Evolutionary conservation across 2,329 filamentous ascomycete species (phyloP), one percentile per base, ranked within the genome.

Genomic region (Ceratocystis ficicola): DNA sequence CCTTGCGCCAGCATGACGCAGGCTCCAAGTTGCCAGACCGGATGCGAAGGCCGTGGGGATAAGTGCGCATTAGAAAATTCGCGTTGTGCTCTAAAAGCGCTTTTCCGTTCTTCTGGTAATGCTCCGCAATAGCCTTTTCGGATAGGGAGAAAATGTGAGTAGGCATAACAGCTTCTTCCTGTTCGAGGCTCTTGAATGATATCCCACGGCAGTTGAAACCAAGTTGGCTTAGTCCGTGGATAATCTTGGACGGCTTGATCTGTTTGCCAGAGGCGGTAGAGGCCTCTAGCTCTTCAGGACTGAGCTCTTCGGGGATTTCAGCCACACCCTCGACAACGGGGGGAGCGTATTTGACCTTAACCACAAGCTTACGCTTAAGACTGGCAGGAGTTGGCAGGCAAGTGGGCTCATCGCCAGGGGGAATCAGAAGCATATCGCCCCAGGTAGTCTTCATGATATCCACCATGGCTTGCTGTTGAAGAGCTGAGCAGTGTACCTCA

Each of bases 391-490:
- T 78, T 0, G 89, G 87, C 1, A 94, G 80, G 5, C 73, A 71
- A 15, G 75, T 74, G 10, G 77, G 75, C 0, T 84, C 77, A 20
- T 74, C 72, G 5, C 73, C 82, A 63, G 76, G 78, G 25, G 76
- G 73, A 1, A 86, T 80, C 1, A 95, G 78, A 7, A 97, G 78
- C 67, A 86, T 79, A 0, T 81, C 86, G n/a, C 80, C 80, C 90
- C 91, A 99, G 30, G 84, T 84, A 68, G 95, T 84, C 69, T 86
- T 81, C 85, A 99, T 96, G 71, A 97, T 95, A 68, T 88, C 81
- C 4, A 96, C 91, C 90, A 97, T 96, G 67, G 87, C 81, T 69
- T 88, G 83, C 74, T 99, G 94, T 75, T 99, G 94, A 66, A 87
- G 82, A 0, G 84, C 76, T 68, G 80, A 81, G 69, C 90, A 91